Evolutionary conservation across 164 flowering plant genomes (phyloP), one percentile per base, ranked within the genome.

Genomic region (Tinospora cordifolia): DNA sequence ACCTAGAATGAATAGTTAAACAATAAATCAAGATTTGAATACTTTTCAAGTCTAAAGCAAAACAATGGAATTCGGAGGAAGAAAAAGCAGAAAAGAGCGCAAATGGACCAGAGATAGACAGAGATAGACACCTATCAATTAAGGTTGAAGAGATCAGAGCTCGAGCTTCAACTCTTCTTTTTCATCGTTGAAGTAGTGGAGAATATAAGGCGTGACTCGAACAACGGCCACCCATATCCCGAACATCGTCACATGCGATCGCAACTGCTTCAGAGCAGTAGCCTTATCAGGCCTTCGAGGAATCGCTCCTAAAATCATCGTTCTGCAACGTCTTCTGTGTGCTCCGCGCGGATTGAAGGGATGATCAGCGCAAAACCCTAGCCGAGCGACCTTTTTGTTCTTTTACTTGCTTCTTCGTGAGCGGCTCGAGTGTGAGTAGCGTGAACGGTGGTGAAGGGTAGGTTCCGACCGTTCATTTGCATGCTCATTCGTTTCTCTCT

Each of bases 131-230:
- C 58, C 58, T 51, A 3, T 3, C 19, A n/a, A 51, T 6, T 51
- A 30, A 30, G 36, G 36, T 17, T 51, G 58, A 51, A n/a, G 41
- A 8, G 6, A 75, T 76, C 73, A 91, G 73, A 92, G 65, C 0
- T 87, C 87, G 70, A 92, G 90, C 71, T 68, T 80, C 78, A 87
- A 91, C 67, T 86, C 84, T 24, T 85, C 91, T 1, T 83, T 83
- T 6, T 81, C 83, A 54, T 76, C 79, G 72, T 77, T 80, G 76
- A 90, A 72, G 79, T 80, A 89, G 74, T 87, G 88, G 66, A 92
- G 97, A 71, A 90, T n/a, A 74, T 90, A 90, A 13, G 98, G 98
- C 14, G 90, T 79, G 83, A 79, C 81, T 4, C 98, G 93, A 70
- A 92, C 71, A 7, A 79, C 87, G 22, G 75, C 88, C 40, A 85